A percentile compares a stretch with the other conserved stretches of the same genome.
phyloP scores from a whole-genome alignment of 179 eudicot species.

The Vitellaria paradoxa region DNA sequence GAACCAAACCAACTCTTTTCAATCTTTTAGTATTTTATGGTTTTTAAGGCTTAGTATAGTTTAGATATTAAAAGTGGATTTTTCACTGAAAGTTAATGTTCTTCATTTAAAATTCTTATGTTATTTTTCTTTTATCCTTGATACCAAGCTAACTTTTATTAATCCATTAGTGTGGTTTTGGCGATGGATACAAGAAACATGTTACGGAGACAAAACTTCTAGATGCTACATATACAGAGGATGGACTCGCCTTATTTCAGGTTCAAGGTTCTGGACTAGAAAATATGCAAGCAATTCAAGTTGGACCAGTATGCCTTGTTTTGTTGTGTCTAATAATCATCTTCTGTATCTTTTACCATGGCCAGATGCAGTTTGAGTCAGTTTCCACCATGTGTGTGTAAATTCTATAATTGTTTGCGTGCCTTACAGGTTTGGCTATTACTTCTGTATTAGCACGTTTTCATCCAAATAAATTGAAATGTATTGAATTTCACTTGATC shows the following conservation, averaged over 20 bases:
- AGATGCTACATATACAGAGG: slow-evolving; percentile 77
- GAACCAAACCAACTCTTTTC: slow-evolving; percentile 88
- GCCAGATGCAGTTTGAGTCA: background rate
- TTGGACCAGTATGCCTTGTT: slow-evolving; percentile 60
- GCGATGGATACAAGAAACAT: slow-evolving; percentile 81
- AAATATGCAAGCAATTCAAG: slow-evolving; percentile 99
- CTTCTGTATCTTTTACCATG: background rate
- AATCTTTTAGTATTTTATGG: slow-evolving; percentile 87
- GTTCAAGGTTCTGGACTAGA: slow-evolving; percentile 98
- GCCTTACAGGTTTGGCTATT: background rate
- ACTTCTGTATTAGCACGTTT: background rate
- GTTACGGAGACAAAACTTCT: slow-evolving; percentile 64
- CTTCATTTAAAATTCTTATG: slow-evolving; percentile 9
- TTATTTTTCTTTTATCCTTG: background rate
- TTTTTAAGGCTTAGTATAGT: slow-evolving; percentile 59
- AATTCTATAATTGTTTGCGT: background rate
- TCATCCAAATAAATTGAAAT: background rate
- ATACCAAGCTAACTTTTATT: slow-evolving; percentile 8
- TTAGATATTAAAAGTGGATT: background rate
- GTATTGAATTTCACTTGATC: background rate
- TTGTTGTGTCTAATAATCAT: slow-evolving; percentile 6
- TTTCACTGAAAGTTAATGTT: background rate
- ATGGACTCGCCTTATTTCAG: slow-evolving; percentile 81
- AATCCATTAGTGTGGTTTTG: slow-evolving; percentile 78
- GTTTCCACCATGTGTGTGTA: background rate